A percentile compares a stretch with the other conserved stretches of the same genome.
These are phyloP conservation scores for Panicum hallii DNA, from an alignment of 202 grass and related monocot genomes.

Conservation along the genomic window DNA sequence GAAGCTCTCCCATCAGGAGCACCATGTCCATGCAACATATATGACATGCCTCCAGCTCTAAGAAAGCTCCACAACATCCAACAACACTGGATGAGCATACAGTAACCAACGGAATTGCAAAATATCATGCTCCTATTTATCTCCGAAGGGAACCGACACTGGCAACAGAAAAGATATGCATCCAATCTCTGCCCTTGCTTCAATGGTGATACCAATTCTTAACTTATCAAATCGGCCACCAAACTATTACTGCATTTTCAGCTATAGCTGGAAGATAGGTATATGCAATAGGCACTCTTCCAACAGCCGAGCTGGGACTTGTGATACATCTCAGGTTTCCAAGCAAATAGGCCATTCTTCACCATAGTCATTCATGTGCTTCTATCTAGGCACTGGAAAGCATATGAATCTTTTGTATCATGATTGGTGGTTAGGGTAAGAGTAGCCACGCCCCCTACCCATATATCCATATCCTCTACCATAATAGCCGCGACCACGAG, in stretches of 20 bases:
- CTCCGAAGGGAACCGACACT: not conserved
- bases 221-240: conserved; percentile 20
- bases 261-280: not conserved
- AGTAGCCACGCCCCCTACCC: conserved; percentile 59
- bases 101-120: not conserved
- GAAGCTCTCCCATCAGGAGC: not conserved
- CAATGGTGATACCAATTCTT: not conserved
- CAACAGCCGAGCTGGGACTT: conserved; percentile 3
- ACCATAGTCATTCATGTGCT: conserved; percentile 15
- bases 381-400: not conserved
- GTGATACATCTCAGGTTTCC: not conserved
- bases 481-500: conserved; percentile 58
- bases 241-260: conserved; percentile 10
- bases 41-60: not conserved
- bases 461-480: conserved; percentile 66
- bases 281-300: not conserved
- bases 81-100: not conserved
- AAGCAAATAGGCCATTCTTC: not conserved
- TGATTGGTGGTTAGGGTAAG: conserved; percentile 54
- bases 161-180: not conserved
- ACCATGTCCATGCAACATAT: not conserved
- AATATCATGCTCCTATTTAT: conserved; percentile 8
- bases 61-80: not conserved
- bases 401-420: conserved; percentile 10
- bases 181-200: not conserved